A percentile compares a stretch with the other conserved stretches of the same genome.
Conservation (phyloP, 108 stramenopile genomes). For the Skeletonema tropicum region DNA sequence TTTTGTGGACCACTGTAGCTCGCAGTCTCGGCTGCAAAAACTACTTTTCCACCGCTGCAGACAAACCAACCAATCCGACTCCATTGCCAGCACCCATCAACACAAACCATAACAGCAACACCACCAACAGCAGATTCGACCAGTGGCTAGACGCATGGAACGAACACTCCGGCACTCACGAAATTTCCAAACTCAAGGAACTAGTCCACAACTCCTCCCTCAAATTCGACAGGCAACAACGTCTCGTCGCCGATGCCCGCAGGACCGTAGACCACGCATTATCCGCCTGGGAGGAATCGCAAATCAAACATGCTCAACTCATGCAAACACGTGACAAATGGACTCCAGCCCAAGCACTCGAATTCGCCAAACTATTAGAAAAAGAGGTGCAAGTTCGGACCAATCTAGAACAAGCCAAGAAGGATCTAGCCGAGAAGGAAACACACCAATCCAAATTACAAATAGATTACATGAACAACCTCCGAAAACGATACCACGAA, state of each 20-base stretch:
- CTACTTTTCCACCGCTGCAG: too few relatives aligned
- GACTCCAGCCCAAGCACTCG: constrained; percentile 54
- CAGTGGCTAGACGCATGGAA: constrained; percentile 26
- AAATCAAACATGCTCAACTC: constrained; percentile 45
- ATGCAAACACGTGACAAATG: constrained; percentile 55
- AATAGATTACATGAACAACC: constrained; percentile 58
- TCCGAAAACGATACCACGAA: constrained; percentile 70
- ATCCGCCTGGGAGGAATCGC: constrained; percentile 44
- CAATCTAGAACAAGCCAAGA: constrained; percentile 36
- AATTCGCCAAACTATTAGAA: constrained; percentile 55
- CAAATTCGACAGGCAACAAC: constrained; percentile 49
- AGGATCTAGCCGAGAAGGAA: constrained; percentile 44
- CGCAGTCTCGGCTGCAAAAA: too few relatives aligned
- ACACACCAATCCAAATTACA: constrained; percentile 20
- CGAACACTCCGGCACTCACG: constrained; percentile 50
- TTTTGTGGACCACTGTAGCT: too few relatives aligned
- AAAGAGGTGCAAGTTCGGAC: constrained; percentile 46
- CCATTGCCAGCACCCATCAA: background rate
- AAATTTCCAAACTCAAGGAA: constrained; percentile 54
- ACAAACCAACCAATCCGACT: too few relatives aligned
- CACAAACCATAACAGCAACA: background rate
- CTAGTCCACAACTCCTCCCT: constrained; percentile 41
- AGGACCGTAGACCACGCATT: constrained; percentile 30
- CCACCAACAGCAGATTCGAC: background rate
- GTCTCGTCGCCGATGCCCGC: constrained; percentile 42